Evolutionary conservation across 73 alveolate species (phyloP).

Genomic region (Paramecium caudatum): DNA sequence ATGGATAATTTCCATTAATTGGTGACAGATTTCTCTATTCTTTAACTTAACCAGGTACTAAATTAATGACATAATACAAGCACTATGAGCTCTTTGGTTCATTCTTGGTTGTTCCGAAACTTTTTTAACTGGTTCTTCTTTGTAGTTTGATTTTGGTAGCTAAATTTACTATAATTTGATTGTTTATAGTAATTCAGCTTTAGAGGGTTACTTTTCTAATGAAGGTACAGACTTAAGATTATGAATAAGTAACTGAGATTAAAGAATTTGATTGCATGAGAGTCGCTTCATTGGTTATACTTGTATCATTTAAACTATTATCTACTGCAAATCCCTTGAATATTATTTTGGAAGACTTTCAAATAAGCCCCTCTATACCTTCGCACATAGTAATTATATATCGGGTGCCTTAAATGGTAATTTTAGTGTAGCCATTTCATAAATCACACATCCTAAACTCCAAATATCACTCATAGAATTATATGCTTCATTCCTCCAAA

Average conservation of each 20-base stretch:
- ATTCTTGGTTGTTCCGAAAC: neutral
- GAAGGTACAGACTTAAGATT: neutral
- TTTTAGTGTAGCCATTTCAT: constrained; percentile 93
- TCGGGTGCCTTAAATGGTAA: constrained; percentile 96
- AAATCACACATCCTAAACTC: constrained; percentile 96
- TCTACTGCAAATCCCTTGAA: constrained; percentile 86
- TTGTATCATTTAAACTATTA: constrained; percentile 81
- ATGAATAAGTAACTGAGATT: constrained; percentile 50
- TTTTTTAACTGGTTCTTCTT: neutral
- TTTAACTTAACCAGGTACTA: constrained; percentile 63
- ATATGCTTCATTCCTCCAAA: constrained; percentile 97
- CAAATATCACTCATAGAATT: constrained; percentile 96
- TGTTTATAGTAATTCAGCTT: constrained; percentile 41
- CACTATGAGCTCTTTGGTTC: constrained; percentile 59
- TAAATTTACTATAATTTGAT: constrained; percentile 10
- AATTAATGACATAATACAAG: neutral
- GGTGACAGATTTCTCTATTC: constrained; percentile 46
- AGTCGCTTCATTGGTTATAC: constrained; percentile 89
- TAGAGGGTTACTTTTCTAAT: neutral
- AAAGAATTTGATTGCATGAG: constrained; percentile 81
- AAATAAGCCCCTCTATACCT: constrained; percentile 92
- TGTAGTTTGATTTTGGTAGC: constrained; percentile 44
- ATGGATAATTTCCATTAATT: constrained; percentile 22
- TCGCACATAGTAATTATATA: constrained; percentile 90
- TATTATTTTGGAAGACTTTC: constrained; percentile 87